Evolutionary conservation across 768 basidiomycete genomes (phyloP).

Genomic region (Mycena latifolia): DNA sequence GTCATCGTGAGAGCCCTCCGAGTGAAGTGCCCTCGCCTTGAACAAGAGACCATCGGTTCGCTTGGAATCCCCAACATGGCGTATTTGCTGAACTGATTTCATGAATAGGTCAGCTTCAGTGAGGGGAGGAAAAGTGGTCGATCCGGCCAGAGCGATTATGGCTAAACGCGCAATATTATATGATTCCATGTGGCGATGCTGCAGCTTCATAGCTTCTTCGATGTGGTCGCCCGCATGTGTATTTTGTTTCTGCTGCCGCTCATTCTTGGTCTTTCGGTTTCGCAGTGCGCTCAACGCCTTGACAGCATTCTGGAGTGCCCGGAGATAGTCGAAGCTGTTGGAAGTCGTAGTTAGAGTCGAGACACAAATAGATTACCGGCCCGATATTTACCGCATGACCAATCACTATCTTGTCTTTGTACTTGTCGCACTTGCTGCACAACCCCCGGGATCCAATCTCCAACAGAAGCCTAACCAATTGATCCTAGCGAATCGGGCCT

Average conservation of each 20-base stretch:
- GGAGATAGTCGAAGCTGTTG: no score
- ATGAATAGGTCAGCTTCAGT: no score
- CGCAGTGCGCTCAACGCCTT: slow-evolving; percentile 3
- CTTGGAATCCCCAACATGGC: neutral
- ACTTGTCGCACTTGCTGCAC: no score
- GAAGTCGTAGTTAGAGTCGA: no score
- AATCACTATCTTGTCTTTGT: no score
- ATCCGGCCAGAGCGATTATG: neutral
- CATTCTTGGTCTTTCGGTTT: slow-evolving; percentile 1
- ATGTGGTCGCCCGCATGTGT: neutral
- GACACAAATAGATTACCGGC: no score
- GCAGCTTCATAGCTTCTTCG: neutral
- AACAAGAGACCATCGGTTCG: slow-evolving; percentile 4
- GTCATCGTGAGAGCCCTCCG: no score
- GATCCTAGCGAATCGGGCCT: no score
- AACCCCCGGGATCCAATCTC: no score
- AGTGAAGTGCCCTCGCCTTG: neutral
- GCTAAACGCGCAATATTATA: neutral
- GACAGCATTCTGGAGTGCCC: neutral
- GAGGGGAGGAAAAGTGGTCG: slow-evolving; percentile 1
- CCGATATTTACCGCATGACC: no score
- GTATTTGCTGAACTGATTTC: slow-evolving; percentile 1
- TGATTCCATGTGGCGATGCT: neutral
- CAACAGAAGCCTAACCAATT: no score
- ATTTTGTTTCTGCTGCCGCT: slow-evolving; percentile 10